Percentiles rank a stretch among this genome's conserved stretches.
These are phyloP conservation scores for Coemansia sp. DNA, from an alignment of 192 early-diverging fungal genomes.

Conservation along the genomic window DNA sequence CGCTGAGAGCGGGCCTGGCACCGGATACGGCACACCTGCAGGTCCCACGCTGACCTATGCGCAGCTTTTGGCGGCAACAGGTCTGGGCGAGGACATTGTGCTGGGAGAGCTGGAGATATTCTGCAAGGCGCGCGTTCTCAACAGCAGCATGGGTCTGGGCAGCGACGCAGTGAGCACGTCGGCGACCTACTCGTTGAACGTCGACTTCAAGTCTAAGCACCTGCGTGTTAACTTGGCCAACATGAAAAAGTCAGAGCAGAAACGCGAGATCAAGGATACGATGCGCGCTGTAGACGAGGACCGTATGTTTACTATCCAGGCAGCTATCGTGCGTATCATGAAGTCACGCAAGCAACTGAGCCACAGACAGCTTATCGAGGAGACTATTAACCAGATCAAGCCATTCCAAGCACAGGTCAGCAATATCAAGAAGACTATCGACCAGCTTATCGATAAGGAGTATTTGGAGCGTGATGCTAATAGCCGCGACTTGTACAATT, in stretches of 20 bases:
- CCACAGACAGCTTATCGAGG: conserved; percentile 82
- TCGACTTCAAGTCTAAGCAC: conserved; percentile 86
- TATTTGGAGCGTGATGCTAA: conserved; percentile 88
- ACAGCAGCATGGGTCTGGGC: conserved; percentile 6
- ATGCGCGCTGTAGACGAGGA: conserved; percentile 92
- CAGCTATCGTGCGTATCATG: conserved; percentile 99
- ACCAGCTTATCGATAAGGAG: conserved; percentile 89
- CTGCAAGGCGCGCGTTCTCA: conserved; percentile 82
- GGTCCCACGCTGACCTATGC: conserved; percentile 63
- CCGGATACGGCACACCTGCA: conserved; percentile 59
- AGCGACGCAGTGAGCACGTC: conserved; percentile 14
- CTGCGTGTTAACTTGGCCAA: conserved; percentile 87
- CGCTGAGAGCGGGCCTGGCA: conserved; percentile 52
- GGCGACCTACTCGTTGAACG: conserved; percentile 74
- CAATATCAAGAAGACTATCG: conserved; percentile 97
- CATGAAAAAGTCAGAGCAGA: conserved; percentile 85
- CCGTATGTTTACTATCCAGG: conserved; percentile 93
- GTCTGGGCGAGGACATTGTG: conserved; percentile 69
- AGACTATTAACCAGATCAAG: conserved; percentile 86
- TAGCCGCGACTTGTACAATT: conserved; percentile 82
- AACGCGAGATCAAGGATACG: conserved; percentile 89
- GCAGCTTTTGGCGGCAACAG: conserved; percentile 77
- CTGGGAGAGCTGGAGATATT: conserved; percentile 72
- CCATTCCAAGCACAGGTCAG: conserved; percentile 88
- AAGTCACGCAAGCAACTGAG: conserved; percentile 93